A percentile compares a stretch with the other conserved stretches of the same genome.
These are phyloP conservation scores for Lactuca sativa DNA, from an alignment of 129 eudicot species.

Conservation along the genomic window DNA sequence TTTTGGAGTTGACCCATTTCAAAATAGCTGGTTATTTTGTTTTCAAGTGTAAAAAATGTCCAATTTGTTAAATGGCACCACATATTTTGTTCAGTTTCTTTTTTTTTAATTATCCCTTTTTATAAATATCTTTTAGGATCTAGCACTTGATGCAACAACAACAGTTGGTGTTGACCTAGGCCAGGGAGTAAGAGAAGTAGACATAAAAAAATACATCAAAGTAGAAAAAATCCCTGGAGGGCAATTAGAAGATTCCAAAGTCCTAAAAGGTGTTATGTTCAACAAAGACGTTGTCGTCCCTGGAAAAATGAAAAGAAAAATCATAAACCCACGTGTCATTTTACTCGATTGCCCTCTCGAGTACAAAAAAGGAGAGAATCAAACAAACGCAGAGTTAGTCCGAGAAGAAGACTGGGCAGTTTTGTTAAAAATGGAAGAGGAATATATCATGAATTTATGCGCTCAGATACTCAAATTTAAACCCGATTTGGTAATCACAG, in stretches of 20 bases:
- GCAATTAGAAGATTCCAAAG: conserved; percentile 76
- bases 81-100: no score
- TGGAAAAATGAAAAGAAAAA: conserved; percentile 84
- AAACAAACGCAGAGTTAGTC: conserved; percentile 84
- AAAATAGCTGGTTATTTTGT: no score
- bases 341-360: conserved; percentile 84
- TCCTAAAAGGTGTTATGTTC: conserved; percentile 81
- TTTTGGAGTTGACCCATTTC: no score
- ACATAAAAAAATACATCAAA: conserved; percentile 86
- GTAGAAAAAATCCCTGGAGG: conserved; percentile 94
- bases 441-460: conserved; percentile 75
- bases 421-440: conserved; percentile 87
- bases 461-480: conserved; percentile 75
- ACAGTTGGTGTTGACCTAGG: conserved; percentile 90
- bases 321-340: conserved; percentile 68
- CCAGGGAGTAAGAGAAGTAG: conserved; percentile 88
- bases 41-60: no score
- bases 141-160: conserved; percentile 85
- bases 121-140: conserved; percentile 44
- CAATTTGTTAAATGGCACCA: no score
- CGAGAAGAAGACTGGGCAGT: conserved; percentile 92
- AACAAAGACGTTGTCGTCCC: conserved; percentile 89
- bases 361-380: conserved; percentile 93
- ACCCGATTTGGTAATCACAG: conserved; percentile 85
- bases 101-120: no score